Percentiles rank a stretch among this genome's conserved stretches.
Conservation (phyloP, 2,329 filamentous ascomycete species). For the Penicillium fuscoglaucum region DNA sequence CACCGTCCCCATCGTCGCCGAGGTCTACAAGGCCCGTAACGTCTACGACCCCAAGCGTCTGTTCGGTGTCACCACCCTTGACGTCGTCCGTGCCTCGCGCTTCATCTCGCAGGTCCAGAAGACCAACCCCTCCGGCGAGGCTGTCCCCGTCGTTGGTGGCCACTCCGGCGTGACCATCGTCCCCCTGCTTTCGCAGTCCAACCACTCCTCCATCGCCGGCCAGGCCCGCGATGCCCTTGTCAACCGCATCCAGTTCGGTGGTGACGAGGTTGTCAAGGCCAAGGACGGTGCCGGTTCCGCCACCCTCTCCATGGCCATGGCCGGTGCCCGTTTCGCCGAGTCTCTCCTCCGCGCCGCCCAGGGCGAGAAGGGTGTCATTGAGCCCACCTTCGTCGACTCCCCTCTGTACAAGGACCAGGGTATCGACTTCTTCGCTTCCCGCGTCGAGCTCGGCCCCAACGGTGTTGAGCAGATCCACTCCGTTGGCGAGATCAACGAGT, state of each 20-base stretch:
- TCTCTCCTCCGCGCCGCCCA: constrained; percentile 87
- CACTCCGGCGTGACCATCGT: constrained; percentile 99
- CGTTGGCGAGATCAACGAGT: constrained; percentile 77
- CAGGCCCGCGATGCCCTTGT: constrained; percentile 74
- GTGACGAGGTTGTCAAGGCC: constrained; percentile 98
- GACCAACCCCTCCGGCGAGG: constrained; percentile 87
- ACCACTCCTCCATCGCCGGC: constrained; percentile 78
- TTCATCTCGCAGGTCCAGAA: constrained; percentile 95
- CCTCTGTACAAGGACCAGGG: constrained; percentile 98
- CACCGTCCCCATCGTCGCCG: constrained; percentile 94
- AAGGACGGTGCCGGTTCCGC: constrained; percentile 97
- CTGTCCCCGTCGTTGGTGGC: constrained; percentile 93
- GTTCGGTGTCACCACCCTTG: constrained; percentile 98
- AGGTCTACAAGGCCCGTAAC: constrained; percentile 91
- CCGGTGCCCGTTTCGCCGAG: constrained; percentile 82
- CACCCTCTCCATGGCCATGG: constrained; percentile 98
- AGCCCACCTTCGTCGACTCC: constrained; percentile 96
- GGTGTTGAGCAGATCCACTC: constrained; percentile 92
- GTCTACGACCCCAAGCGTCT: constrained; percentile 99
- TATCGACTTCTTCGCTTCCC: constrained; percentile 93
- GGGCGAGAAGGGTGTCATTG: constrained; percentile 90
- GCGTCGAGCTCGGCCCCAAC: constrained; percentile 92
- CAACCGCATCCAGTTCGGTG: constrained; percentile 96
- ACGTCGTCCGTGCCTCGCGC: constrained; percentile 94
- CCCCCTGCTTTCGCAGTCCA: constrained; percentile 92